Evolutionary conservation across 805 yeast species (phyloP), one percentile per base, ranked within the genome.

Genomic region (Saccharomycopsis sp.): DNA sequence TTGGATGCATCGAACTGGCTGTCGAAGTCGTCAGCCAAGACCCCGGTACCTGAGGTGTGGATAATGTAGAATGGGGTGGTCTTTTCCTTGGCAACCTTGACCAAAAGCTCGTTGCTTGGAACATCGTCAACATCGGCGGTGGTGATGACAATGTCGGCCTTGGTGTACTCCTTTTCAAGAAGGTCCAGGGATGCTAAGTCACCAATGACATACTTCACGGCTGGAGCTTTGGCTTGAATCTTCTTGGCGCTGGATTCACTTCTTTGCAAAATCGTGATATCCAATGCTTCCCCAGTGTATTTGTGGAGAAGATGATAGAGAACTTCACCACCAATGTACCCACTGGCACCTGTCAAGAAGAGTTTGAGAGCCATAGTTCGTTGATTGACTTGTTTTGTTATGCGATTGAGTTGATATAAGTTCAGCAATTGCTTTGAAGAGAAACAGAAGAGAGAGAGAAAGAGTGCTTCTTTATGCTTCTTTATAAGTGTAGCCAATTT

Each of bases 11-110:
- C n/a, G 7, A 53, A 48, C 5, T 46, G 41, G 47, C 52, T 53
- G 9, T 39, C 45, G 1, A 45, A 37, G n/a, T n/a, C n/a, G 10
- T 38, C 51, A 30, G 54, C 25, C 23, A 61, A 27, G 21, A 62
- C 53, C 2, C 58, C 54, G 2, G 64, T 56, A 8, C 68, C 67
- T 3, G 67, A 58, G 22, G 64, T 62, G 31, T 63, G 67, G 38
- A 63, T 46, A 15, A 61, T 52, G 17, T 58, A 48, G 4, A 60
- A 55, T 7, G 53, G 50, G 19, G 49, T 38, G 20, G 45, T 52
- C 44, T 53, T 55, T 9, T 31, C 30, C 17, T 36, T 36, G 34
- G 52, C 46, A 12, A 55, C 57, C 7, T 54, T 45, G 8, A 52
- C 50, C 6, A 59, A 43, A 2, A 50, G 44, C 32, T 52, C 35